Evolutionary conservation across 2,329 filamentous ascomycete species (phyloP), one percentile per base, ranked within the genome.

Genomic region (Pyricularia grisea): DNA sequence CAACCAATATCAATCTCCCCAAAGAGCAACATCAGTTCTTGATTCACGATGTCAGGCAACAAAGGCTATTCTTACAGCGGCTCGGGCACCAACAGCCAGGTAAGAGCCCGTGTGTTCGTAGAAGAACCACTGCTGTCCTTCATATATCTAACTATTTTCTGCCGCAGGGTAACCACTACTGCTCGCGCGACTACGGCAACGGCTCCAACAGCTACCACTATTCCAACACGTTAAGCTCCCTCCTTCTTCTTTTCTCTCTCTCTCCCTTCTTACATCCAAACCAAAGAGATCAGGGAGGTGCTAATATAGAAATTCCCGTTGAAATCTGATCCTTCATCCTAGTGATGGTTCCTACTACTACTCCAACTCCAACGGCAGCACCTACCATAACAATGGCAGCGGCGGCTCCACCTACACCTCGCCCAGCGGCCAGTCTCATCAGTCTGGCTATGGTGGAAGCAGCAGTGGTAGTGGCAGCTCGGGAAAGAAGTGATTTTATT

Each of bases 321-420:
- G 33, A 10, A 10, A 27, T 3, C n/a, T 28, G 20, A 42, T 23
- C 3, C 58, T 23, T 20, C n/a, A 42, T 10, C 50, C 28, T 4
- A 86, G 84, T 27, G 75, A 91, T 73, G 88, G 89, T 55, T 90
- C 88, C 1, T 92, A 92, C 82, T 91, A 92, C 80, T 92, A 92
- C 79, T 86, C 84, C 75, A 92, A 92, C 79, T 79, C 88, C 65
- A 84, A 90, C 71, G 88, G 88, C 17, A 90, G 86, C 74, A 89
- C 86, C 58, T 92, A 92, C 80, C 80, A 91, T 82, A 90, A 90
- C 78, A 77, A 82, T 72, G 88, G 88, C 64, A 75, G 76, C 12
- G 89, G 89, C 6, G 74, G 78, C 66, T 84, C 86, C 28, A 87
- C 78, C 23, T 92, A 92, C 78, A 92, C 86, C 23, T 73, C 87